Percentiles rank a stretch among this genome's conserved stretches.
These are phyloP conservation scores for Clarireedia hainanense DNA, from an alignment of 2,329 filamentous ascomycete genomes.

Conservation along the genomic window DNA sequence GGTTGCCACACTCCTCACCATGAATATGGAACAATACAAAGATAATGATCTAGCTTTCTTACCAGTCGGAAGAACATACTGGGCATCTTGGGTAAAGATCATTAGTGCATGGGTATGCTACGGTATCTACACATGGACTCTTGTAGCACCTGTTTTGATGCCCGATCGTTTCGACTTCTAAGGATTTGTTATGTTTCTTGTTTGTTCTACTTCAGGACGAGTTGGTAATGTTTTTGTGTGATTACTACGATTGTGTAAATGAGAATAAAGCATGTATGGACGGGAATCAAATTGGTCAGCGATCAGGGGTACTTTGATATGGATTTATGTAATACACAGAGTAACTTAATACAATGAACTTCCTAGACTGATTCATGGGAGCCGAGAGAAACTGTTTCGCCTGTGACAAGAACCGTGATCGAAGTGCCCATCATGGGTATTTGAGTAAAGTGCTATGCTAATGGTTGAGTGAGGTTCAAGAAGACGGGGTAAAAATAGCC, in stretches of 20 bases:
- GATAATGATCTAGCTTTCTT: conserved; percentile 72
- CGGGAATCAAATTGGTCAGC: too few relatives aligned
- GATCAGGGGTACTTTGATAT: too few relatives aligned
- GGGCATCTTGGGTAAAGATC: conserved; percentile 99
- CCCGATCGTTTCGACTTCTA: conserved; percentile 67
- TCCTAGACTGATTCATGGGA: too few relatives aligned
- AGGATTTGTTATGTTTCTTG: not conserved
- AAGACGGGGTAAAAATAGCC: too few relatives aligned
- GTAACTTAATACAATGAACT: too few relatives aligned
- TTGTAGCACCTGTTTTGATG: conserved; percentile 77
- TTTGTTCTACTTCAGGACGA: not conserved
- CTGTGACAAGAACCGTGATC: too few relatives aligned
- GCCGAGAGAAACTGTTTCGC: too few relatives aligned
- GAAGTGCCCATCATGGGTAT: too few relatives aligned
- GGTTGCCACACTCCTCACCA: conserved; percentile 85
- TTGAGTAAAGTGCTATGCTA: too few relatives aligned
- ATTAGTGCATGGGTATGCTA: conserved; percentile 97
- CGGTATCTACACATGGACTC: conserved; percentile 84
- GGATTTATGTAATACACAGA: too few relatives aligned
- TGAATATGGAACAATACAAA: conserved; percentile 61
- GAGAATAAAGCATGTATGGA: not conserved
- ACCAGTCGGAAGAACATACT: conserved; percentile 89
- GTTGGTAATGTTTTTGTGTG: conserved; percentile 4
- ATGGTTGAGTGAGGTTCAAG: too few relatives aligned
- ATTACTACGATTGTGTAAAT: conserved; percentile 5